A percentile compares a stretch with the other conserved stretches of the same genome.
Conservation (phyloP, 805 yeast genomes). For the Komagataella ulmi region DNA sequence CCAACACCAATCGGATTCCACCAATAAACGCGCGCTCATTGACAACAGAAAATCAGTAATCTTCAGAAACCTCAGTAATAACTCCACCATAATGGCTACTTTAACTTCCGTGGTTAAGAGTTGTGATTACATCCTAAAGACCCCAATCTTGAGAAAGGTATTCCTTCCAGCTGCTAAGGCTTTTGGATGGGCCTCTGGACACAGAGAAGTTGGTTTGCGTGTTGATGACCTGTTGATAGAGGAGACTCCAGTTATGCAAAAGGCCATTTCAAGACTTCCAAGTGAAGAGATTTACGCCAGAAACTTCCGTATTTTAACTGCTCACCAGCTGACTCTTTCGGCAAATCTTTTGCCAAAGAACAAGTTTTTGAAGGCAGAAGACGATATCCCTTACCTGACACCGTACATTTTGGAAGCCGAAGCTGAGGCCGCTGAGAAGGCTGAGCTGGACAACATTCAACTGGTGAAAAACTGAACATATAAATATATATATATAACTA, state of each 20-base stretch:
- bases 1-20: not conserved
- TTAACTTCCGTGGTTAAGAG: slow-evolving; percentile 59
- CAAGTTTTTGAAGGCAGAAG: slow-evolving; percentile 67
- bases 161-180: slow-evolving; percentile 70
- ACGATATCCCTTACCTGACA: slow-evolving; percentile 69
- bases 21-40: not conserved
- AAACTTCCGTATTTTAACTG: slow-evolving; percentile 83
- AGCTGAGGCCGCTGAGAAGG: slow-evolving; percentile 80
- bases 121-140: slow-evolving; percentile 67
- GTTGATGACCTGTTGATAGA: slow-evolving; percentile 81
- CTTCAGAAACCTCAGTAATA: not conserved
- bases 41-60: not conserved
- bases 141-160: slow-evolving; percentile 66
- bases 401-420: slow-evolving; percentile 93
- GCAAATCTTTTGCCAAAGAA: slow-evolving; percentile 76
- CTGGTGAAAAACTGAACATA: slow-evolving; percentile 9
- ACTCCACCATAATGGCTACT: slow-evolving; percentile 29
- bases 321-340: slow-evolving; percentile 76
- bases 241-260: slow-evolving; percentile 78
- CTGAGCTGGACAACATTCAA: slow-evolving; percentile 71
- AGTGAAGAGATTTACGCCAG: slow-evolving; percentile 77
- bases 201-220: slow-evolving; percentile 90
- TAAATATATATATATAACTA: not conserved
- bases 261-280: slow-evolving; percentile 81
- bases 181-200: slow-evolving; percentile 69